Evolutionary conservation across 805 yeast species (phyloP).

Genomic region (Saccharomycopsis sp.): DNA sequence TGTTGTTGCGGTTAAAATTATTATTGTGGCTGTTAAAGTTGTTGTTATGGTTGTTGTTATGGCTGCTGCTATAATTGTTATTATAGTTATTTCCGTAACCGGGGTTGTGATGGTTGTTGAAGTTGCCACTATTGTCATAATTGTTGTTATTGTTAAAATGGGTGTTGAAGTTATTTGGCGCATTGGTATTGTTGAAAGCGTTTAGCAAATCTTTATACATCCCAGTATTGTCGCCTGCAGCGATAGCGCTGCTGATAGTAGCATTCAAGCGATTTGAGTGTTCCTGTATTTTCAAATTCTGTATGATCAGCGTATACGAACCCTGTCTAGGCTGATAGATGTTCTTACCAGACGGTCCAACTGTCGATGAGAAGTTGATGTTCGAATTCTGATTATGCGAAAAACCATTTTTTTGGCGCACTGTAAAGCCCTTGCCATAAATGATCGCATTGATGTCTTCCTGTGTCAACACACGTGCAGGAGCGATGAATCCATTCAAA

Average conservation of each 20-base stretch:
- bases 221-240: not conserved
- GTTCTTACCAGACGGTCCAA: slow-evolving; percentile 2
- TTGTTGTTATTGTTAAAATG: slow-evolving; percentile 28
- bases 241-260: not conserved
- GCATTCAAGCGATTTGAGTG: slow-evolving; percentile 12
- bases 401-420: slow-evolving; percentile 26
- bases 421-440: slow-evolving; percentile 31
- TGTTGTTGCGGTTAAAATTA: slow-evolving; percentile 20
- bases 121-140: slow-evolving; percentile 12
- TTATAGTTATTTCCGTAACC: slow-evolving; percentile 17
- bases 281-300: slow-evolving; percentile 14
- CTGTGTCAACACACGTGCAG: slow-evolving; percentile 50
- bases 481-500: slow-evolving; percentile 69
- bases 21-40: slow-evolving; percentile 23
- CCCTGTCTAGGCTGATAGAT: slow-evolving; percentile 20
- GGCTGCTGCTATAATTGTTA: slow-evolving; percentile 21
- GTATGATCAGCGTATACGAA: slow-evolving; percentile 17
- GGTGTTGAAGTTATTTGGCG: slow-evolving; percentile 33
- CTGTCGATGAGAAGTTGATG: slow-evolving; percentile 21
- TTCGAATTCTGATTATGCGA: slow-evolving; percentile 20
- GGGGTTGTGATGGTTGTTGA: slow-evolving; percentile 10
- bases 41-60: slow-evolving; percentile 21
- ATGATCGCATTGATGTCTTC: slow-evolving; percentile 61
- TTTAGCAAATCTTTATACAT: slow-evolving; percentile 21
- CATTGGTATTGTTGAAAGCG: slow-evolving; percentile 23